Evolutionary conservation across 2,329 filamentous ascomycete species (phyloP), one percentile per base, ranked within the genome.

Genomic region (Diaporthe amygdali): DNA sequence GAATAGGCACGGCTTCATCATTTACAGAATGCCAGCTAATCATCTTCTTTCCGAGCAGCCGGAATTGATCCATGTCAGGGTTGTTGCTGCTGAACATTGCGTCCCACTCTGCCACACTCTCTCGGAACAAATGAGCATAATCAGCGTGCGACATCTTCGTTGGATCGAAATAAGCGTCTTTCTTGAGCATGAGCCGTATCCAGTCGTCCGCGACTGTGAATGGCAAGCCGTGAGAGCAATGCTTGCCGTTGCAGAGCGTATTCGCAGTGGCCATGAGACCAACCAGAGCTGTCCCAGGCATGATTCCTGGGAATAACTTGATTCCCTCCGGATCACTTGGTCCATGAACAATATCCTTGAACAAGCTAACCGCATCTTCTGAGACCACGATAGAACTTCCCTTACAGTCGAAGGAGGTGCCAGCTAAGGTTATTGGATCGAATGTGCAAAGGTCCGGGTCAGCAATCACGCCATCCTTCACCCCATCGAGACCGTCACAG

Each of bases 401-500:
- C 1, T 55, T 30, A 66, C 77, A 79, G 41, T 77, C 74, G 47
- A 77, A 68, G 8, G 66, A 54, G 10, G 22, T 72, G 0, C 78
- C 78, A 3, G 81, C 76, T 20, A 76, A 32, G 1, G 27, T 49
- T 30, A 76, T 77, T 7, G 80, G 78, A 55, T 76, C 63, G 51
- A 77, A 78, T 2, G 39, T 44, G 75, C 83, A 85, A 20, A 74
- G 72, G 37, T 75, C 73, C 0, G 82, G 79, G 56, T 83, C 79
- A 3, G 77, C 77, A 22, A 85, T 79, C 70, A 85, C 81, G 9
- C 76, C 78, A 69, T 86, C 83, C 1, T 76, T 69, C 2, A 82
- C 82, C 6, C 84, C 85, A 1, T 85, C 74, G 20, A 87, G 82
- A 6, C 86, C 86, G 69, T 88, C 84, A 66, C 86, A 87, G 15